These are phyloP conservation scores for Suhomyces panamericanus DNA, from an alignment of 1,139 yeast genomes.

Conservation along the genomic window DNA sequence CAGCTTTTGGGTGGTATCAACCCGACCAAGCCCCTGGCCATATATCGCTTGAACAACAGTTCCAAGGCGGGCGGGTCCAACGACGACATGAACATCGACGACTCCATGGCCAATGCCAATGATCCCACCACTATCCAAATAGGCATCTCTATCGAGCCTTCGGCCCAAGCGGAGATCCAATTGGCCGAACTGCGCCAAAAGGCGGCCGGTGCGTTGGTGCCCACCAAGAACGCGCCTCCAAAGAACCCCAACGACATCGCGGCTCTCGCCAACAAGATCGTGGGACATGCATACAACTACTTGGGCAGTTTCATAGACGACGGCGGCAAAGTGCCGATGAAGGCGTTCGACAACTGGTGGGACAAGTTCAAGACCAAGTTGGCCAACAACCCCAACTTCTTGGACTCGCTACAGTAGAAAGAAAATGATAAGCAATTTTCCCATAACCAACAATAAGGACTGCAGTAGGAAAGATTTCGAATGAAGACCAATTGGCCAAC, in stretches of 20 bases:
- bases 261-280: slow-evolving; percentile 79
- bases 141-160: slow-evolving; percentile 89
- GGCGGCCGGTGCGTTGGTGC: slow-evolving; percentile 13
- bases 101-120: slow-evolving; percentile 14
- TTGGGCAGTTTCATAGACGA: slow-evolving; percentile 80
- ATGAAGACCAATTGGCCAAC: too few species aligned
- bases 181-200: slow-evolving; percentile 40
- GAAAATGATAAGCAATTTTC: too few species aligned
- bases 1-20: slow-evolving; percentile 76
- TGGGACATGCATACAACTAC: slow-evolving; percentile 88
- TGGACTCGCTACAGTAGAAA: slow-evolving; percentile 44
- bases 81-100: slow-evolving; percentile 25
- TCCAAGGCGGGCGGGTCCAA: slow-evolving; percentile 38
- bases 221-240: slow-evolving; percentile 12
- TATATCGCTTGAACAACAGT: slow-evolving; percentile 69
- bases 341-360: slow-evolving; percentile 96
- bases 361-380: slow-evolving; percentile 76
- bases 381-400: slow-evolving; percentile 76
- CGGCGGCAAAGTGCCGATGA: slow-evolving; percentile 80
- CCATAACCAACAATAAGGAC: too few species aligned
- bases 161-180: slow-evolving; percentile 54
- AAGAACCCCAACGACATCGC: slow-evolving; percentile 35
- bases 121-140: slow-evolving; percentile 50
- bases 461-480: too few species aligned
- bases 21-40: slow-evolving; percentile 82